Evolutionary conservation across 1,139 yeast species (phyloP).

Genomic region (Candida sp.): DNA sequence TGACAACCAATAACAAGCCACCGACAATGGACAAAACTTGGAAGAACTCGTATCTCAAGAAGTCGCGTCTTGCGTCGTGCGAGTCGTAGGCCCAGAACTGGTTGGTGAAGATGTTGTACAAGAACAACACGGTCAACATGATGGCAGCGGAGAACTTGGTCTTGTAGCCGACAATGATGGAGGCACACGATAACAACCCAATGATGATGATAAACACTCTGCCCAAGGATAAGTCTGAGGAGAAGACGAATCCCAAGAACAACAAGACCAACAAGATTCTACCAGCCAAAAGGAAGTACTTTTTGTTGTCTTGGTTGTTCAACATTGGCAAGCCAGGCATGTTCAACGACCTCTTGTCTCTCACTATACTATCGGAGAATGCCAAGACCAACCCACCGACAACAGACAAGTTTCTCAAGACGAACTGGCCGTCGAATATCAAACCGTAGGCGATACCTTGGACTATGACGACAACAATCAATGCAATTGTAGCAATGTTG

Average conservation of each 20-base stretch:
- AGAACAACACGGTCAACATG: slow-evolving; percentile 71
- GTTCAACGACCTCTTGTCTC: slow-evolving; percentile 69
- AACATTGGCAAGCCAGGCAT: slow-evolving; percentile 94
- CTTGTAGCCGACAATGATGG: slow-evolving; percentile 92
- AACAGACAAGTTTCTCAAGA: slow-evolving; percentile 86
- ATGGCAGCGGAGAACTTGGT: slow-evolving; percentile 89
- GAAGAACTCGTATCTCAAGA: slow-evolving; percentile 90
- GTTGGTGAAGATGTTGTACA: slow-evolving; percentile 81
- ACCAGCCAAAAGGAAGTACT: slow-evolving; percentile 88
- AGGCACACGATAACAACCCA: slow-evolving; percentile 74
- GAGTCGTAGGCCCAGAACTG: slow-evolving; percentile 86
- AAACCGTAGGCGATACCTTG: slow-evolving; percentile 94
- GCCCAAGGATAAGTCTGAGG: slow-evolving; percentile 74
- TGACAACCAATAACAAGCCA: slow-evolving; percentile 87
- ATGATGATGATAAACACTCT: slow-evolving; percentile 68
- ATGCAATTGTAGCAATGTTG: slow-evolving; percentile 71
- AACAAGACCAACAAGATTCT: slow-evolving; percentile 84
- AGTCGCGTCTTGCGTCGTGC: slow-evolving; percentile 83
- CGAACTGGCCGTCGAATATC: slow-evolving; percentile 79
- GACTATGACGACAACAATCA: slow-evolving; percentile 72
- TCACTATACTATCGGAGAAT: slow-evolving; percentile 85
- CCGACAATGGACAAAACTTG: slow-evolving; percentile 96
- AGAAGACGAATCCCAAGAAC: slow-evolving; percentile 84
- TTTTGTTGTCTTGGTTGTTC: slow-evolving; percentile 82
- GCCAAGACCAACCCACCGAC: slow-evolving; percentile 94